A percentile compares a stretch with the other conserved stretches of the same genome.
These are phyloP conservation scores for Lodderomyces orthopsilosis DNA, from an alignment of 1,139 yeast genomes.

Conservation along the genomic window DNA sequence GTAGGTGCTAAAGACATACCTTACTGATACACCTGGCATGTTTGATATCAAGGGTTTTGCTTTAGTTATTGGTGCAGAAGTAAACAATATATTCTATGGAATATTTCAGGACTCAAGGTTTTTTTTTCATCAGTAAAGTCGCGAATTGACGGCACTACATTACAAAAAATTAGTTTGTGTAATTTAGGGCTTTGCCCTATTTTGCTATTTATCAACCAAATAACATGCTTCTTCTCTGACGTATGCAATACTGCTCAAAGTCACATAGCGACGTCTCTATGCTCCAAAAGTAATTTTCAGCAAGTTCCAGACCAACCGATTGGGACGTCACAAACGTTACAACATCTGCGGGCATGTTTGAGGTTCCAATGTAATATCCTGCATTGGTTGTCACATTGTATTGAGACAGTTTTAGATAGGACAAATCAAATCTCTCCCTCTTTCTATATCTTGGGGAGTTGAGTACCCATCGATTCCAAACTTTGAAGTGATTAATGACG, in stretches of 20 bases:
- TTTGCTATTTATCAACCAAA: constrained; percentile 7
- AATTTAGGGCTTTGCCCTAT: neutral
- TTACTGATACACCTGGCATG: constrained; percentile 99
- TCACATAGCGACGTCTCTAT: constrained; percentile 28
- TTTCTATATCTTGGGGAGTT: constrained; percentile 25
- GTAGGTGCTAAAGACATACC: constrained; percentile 56
- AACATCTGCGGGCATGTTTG: neutral
- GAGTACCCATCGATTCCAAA: constrained; percentile 21
- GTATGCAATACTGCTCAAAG: constrained; percentile 29
- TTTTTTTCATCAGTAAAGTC: constrained; percentile 7
- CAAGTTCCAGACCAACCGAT: neutral
- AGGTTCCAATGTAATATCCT: constrained; percentile 11
- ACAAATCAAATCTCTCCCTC: constrained; percentile 16
- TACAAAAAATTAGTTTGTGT: neutral
- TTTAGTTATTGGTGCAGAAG: constrained; percentile 15
- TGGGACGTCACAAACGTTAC: neutral
- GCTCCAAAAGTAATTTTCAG: constrained; percentile 24
- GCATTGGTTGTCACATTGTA: constrained; percentile 5
- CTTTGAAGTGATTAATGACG: neutral
- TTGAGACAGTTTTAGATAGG: constrained; percentile 8
- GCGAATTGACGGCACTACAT: neutral
- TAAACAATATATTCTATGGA: neutral
- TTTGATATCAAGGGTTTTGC: constrained; percentile 17
- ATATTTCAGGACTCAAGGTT: neutral
- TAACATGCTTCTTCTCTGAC: constrained; percentile 16